phyloP scores from a whole-genome alignment of 352 stramenopile species.

The Pythium biforme region DNA sequence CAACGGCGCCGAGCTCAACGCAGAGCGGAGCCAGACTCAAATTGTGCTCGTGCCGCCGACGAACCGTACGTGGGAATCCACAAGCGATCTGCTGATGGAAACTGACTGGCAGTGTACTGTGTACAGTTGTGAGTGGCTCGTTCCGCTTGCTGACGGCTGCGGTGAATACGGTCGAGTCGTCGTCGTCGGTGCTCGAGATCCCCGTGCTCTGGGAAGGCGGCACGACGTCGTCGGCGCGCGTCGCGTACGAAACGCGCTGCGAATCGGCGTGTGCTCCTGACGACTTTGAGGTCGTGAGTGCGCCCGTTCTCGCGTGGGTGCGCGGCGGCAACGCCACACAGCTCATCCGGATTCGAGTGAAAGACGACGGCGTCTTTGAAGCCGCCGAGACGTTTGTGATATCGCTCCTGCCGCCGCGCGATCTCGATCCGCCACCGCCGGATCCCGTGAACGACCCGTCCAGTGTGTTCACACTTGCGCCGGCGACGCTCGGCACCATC shows the following conservation, averaged over 20 bases:
- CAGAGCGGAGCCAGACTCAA: constrained; percentile 39
- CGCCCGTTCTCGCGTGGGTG: constrained; percentile 45
- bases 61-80: constrained; percentile 37
- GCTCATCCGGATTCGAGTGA: constrained; percentile 45
- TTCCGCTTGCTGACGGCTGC: constrained; percentile 49
- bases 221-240: constrained; percentile 42
- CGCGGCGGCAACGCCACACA: constrained; percentile 34
- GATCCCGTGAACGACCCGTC: constrained; percentile 23
- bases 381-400: constrained; percentile 48
- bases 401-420: constrained; percentile 29
- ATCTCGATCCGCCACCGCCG: constrained; percentile 8
- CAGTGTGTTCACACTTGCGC: constrained; percentile 28
- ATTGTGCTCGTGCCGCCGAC: constrained; percentile 49
- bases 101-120: too few species aligned
- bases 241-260: constrained; percentile 45
- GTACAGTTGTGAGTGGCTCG: constrained; percentile 43
- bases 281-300: constrained; percentile 46
- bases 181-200: constrained; percentile 28
- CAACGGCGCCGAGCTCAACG: constrained; percentile 53
- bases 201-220: constrained; percentile 60
- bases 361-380: constrained; percentile 54
- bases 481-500: constrained; percentile 42
- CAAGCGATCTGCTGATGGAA: not conserved
- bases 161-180: constrained; percentile 37
- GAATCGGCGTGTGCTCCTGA: constrained; percentile 38